A percentile compares a stretch with the other conserved stretches of the same genome.
Conservation (phyloP, 2,329 filamentous ascomycete genomes). For the Pseudogymnoascus sp. region DNA sequence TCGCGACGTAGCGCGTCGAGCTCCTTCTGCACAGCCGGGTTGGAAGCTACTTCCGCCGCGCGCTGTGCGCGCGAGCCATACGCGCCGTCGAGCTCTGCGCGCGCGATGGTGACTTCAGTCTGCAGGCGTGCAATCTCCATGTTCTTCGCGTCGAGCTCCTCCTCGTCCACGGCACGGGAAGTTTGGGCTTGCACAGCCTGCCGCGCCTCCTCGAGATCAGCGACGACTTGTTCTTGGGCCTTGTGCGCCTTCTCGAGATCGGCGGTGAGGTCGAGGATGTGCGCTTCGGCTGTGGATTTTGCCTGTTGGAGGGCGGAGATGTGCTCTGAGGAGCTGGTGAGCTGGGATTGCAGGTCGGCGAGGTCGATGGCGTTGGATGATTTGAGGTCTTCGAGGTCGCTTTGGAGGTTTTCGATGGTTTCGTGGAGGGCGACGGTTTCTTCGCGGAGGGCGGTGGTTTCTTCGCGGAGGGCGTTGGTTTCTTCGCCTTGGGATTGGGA, state of each 20-base stretch:
- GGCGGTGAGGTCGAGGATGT: slow-evolving; percentile 19
- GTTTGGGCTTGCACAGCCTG: slow-evolving; percentile 19
- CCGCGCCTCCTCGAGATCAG: slow-evolving; percentile 18
- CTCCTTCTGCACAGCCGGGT: slow-evolving; percentile 49
- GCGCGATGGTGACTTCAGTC: slow-evolving; percentile 80
- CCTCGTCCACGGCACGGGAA: slow-evolving; percentile 33
- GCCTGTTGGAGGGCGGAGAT: neutral
- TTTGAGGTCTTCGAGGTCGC: slow-evolving; percentile 19
- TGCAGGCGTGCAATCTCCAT: slow-evolving; percentile 56
- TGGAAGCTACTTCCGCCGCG: slow-evolving; percentile 54
- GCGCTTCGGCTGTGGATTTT: slow-evolving; percentile 16
- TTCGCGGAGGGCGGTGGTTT: neutral
- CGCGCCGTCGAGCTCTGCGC: slow-evolving; percentile 86
- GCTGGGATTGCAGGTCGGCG: slow-evolving; percentile 23
- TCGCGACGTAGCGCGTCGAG: slow-evolving; percentile 56
- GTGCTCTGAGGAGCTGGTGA: slow-evolving; percentile 14
- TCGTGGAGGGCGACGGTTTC: slow-evolving; percentile 19
- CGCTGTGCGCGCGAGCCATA: slow-evolving; percentile 70
- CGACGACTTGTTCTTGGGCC: slow-evolving; percentile 11
- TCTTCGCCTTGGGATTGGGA: neutral
- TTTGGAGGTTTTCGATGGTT: slow-evolving; percentile 6
- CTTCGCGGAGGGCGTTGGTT: neutral
- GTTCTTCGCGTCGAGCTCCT: slow-evolving; percentile 48
- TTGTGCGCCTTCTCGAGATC: slow-evolving; percentile 19
- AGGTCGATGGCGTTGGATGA: slow-evolving; percentile 22